A percentile compares a stretch with the other conserved stretches of the same genome.
phyloP scores from a whole-genome alignment of 306 rosid species.

The Glycine tomentella region DNA sequence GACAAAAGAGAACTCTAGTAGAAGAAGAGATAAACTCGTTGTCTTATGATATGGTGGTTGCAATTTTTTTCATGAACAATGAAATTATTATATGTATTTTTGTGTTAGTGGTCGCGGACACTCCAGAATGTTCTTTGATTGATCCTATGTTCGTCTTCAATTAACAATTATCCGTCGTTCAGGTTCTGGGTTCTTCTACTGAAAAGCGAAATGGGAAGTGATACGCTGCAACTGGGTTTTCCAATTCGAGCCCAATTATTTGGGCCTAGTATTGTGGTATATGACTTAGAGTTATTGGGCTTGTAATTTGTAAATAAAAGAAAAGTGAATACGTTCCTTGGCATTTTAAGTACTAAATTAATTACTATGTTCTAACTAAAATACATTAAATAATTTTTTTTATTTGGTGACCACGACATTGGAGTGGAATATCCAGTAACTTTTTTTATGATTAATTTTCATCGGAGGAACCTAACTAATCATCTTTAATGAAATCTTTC shows the following conservation, averaged over 20 bases:
- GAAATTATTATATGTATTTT: background rate
- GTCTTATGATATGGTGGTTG: background rate
- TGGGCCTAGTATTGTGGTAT: background rate
- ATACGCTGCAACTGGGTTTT: too few relatives aligned
- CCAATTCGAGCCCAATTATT: background rate
- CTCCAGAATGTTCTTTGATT: constrained; percentile 54
- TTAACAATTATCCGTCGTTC: constrained; percentile 2
- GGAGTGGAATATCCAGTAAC: too few relatives aligned
- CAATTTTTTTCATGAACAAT: background rate
- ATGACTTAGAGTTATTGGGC: background rate
- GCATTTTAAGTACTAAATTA: too few relatives aligned
- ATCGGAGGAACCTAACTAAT: too few relatives aligned
- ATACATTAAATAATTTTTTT: too few relatives aligned
- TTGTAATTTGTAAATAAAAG: too few relatives aligned
- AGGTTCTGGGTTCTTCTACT: constrained; percentile 39
- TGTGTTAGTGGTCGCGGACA: background rate
- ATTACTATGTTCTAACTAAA: too few relatives aligned
- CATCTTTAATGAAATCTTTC: too few relatives aligned
- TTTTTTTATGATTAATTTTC: too few relatives aligned
- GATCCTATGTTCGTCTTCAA: background rate
- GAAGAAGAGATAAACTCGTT: background rate
- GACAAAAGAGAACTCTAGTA: background rate
- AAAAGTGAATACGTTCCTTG: too few relatives aligned
- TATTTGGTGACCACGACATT: too few relatives aligned
- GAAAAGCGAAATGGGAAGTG: background rate